These are phyloP conservation scores for Aspergillus sp. DNA, from an alignment of 2,329 filamentous ascomycete species.

Conservation along the genomic window DNA sequence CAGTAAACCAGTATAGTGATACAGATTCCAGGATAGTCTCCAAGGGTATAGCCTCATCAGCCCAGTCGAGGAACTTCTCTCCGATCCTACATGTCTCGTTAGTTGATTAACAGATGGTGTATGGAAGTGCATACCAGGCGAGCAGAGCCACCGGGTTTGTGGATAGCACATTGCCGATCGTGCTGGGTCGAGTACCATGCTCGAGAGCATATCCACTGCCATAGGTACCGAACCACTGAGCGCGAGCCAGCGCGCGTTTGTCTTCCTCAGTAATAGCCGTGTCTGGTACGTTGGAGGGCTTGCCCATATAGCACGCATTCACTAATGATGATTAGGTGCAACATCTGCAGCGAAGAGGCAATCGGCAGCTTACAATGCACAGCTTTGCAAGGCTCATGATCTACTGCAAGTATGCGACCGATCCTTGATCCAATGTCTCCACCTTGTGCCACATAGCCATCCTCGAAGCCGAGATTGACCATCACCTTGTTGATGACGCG, in stretches of 20 bases:
- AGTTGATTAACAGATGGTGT: not conserved
- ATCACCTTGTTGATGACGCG: conserved; percentile 33
- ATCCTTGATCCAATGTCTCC: conserved; percentile 36
- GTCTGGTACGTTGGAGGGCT: conserved; percentile 26
- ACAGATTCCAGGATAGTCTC: conserved; percentile 38
- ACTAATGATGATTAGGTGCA: conserved; percentile 22
- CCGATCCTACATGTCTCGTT: conserved; percentile 36
- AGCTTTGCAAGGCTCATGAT: conserved; percentile 35
- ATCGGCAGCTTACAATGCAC: conserved; percentile 28
- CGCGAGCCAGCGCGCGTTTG: conserved; percentile 32
- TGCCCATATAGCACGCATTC: conserved; percentile 28
- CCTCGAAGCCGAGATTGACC: conserved; percentile 31
- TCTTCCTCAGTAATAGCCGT: conserved; percentile 25
- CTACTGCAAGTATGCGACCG: conserved; percentile 27
- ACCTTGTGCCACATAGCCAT: conserved; percentile 36
- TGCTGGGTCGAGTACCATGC: conserved; percentile 36
- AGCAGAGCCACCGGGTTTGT: conserved; percentile 35
- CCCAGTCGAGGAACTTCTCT: conserved; percentile 44
- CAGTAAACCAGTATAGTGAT: conserved; percentile 43
- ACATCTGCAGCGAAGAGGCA: not conserved
- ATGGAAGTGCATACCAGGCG: conserved; percentile 28
- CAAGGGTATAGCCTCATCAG: conserved; percentile 32
- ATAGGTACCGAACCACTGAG: conserved; percentile 18
- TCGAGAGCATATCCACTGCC: conserved; percentile 31
- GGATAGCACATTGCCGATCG: conserved; percentile 38